phyloP scores from a whole-genome alignment of 225 moss, liverwort and hornwort species.

The Sphagnum tenellum region DNA sequence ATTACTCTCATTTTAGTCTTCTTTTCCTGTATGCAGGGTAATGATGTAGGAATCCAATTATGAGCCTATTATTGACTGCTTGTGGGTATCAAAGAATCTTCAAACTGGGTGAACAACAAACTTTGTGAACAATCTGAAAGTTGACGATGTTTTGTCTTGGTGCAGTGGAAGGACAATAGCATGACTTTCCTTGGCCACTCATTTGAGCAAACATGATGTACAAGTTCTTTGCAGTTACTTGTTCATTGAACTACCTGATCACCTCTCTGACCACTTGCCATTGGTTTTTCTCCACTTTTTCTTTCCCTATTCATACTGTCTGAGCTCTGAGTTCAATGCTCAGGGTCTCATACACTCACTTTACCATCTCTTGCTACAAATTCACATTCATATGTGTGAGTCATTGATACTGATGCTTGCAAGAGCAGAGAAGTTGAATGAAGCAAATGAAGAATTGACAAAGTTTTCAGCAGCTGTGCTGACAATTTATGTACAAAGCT shows the following conservation, averaged over 20 bases:
- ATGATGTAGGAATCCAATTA: background rate
- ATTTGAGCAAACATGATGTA: constrained; percentile 52
- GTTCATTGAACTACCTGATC: too few relatives aligned
- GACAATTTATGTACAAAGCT: constrained; percentile 12
- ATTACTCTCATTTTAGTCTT: too few relatives aligned
- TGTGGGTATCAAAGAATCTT: background rate
- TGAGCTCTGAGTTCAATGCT: constrained; percentile 12
- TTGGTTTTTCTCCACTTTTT: too few relatives aligned
- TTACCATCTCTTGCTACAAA: constrained; percentile 9
- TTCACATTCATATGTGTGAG: constrained; percentile 24
- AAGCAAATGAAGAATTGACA: constrained; percentile 26
- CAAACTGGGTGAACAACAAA: too few relatives aligned
- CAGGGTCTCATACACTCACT: constrained; percentile 24
- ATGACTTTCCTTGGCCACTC: constrained; percentile 59
- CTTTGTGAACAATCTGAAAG: too few relatives aligned
- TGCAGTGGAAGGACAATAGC: constrained; percentile 88
- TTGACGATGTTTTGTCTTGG: constrained; percentile 5
- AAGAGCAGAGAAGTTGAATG: constrained; percentile 27
- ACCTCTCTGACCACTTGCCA: too few relatives aligned
- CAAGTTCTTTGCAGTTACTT: constrained; percentile 24
- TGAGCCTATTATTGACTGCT: background rate
- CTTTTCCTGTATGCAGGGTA: too few relatives aligned
- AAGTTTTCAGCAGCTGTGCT: constrained; percentile 13
- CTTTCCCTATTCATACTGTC: too few relatives aligned
- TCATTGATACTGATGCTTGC: constrained; percentile 34